Conservation (phyloP, 305 asterid species). For the Withania somnifera region DNA sequence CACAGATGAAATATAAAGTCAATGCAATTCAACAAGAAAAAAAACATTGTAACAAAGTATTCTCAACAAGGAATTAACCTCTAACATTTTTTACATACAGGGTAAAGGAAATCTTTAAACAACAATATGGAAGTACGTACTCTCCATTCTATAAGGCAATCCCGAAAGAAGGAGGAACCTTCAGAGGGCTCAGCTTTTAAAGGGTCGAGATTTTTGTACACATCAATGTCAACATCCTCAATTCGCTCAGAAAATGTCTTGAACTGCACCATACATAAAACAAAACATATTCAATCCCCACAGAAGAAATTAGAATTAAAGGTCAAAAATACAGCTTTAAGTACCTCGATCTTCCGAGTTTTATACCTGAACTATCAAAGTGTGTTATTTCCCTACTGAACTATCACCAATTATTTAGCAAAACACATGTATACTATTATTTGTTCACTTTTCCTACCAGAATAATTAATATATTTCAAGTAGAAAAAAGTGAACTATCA, state of each 20-base stretch:
- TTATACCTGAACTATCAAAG: no score
- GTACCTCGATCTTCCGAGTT: no score
- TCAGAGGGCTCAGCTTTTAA: conserved; percentile 50
- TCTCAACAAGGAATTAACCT: background rate
- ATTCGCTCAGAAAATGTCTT: conserved; percentile 53
- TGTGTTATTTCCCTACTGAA: no score
- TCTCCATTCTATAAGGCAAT: conserved; percentile 64
- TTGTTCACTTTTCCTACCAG: no score
- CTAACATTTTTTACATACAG: background rate
- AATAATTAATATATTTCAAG: no score
- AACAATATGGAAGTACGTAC: conserved; percentile 25
- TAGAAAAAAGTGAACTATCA: no score
- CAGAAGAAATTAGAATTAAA: no score
- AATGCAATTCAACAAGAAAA: background rate
- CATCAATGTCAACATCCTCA: conserved; percentile 62
- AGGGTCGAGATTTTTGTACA: conserved; percentile 53
- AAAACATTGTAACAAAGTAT: background rate
- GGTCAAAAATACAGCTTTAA: no score
- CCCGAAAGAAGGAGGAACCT: conserved; percentile 78
- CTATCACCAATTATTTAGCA: no score
- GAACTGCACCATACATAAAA: conserved; percentile 40
- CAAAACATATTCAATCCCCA: background rate
- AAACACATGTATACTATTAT: no score
- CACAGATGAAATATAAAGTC: background rate
- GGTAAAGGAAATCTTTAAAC: background rate